phyloP scores from a whole-genome alignment of 2,329 filamentous ascomycete genomes.

The Botryotinia convoluta region DNA sequence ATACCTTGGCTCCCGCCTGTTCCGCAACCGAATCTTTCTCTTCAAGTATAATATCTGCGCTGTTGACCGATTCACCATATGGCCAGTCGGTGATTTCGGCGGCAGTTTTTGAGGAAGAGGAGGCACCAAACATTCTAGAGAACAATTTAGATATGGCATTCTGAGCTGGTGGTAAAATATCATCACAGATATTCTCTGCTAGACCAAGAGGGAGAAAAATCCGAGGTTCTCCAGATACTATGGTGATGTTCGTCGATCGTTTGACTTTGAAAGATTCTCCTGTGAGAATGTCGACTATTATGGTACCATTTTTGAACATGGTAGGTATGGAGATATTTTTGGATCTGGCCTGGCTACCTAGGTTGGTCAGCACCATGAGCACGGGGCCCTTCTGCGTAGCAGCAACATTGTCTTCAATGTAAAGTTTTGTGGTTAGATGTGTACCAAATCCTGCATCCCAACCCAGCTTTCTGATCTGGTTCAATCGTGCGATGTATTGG shows the following conservation, averaged over 20 bases:
- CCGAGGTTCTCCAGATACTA: slow-evolving; percentile 21
- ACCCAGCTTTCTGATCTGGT: slow-evolving; percentile 22
- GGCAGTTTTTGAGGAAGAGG: neutral
- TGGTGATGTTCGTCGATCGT: slow-evolving; percentile 16
- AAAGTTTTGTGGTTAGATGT: slow-evolving; percentile 20
- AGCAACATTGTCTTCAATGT: slow-evolving; percentile 16
- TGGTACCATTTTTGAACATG: slow-evolving; percentile 21
- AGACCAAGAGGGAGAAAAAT: slow-evolving; percentile 21
- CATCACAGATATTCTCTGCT: slow-evolving; percentile 17
- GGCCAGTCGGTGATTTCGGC: slow-evolving; percentile 10
- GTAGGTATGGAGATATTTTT: slow-evolving; percentile 17
- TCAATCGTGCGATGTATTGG: slow-evolving; percentile 23
- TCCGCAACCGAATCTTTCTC: slow-evolving; percentile 8
- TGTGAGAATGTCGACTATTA: slow-evolving; percentile 24
- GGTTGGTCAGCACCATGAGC: slow-evolving; percentile 25
- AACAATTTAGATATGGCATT: slow-evolving; percentile 4
- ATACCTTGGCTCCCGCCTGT: neutral
- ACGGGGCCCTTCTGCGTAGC: slow-evolving; percentile 24
- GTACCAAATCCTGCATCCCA: slow-evolving; percentile 25
- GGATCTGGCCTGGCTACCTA: slow-evolving; percentile 18
- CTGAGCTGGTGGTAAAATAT: slow-evolving; percentile 17
- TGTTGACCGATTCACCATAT: neutral
- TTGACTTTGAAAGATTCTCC: slow-evolving; percentile 24
- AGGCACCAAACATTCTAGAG: neutral
- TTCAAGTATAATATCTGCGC: neutral